Conservation (phyloP, 257 asterid genomes). For the Solanum chiquidenum region DNA sequence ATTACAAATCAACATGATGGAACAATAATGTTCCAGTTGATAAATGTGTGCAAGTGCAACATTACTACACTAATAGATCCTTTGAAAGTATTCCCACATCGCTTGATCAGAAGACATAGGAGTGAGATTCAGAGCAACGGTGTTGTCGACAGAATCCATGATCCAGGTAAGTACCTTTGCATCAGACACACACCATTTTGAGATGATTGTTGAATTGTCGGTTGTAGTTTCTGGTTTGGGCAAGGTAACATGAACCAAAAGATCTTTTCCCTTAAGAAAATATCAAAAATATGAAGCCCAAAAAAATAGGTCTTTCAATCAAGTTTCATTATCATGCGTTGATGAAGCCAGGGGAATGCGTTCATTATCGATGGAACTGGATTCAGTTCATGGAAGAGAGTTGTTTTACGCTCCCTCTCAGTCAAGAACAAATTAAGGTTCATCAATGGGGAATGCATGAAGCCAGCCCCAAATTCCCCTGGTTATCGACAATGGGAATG, state of each 20-base stretch:
- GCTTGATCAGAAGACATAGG: not conserved
- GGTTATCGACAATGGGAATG: not conserved
- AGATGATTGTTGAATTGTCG: not conserved
- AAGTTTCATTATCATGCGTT: too few relatives aligned
- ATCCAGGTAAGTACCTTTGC: not conserved
- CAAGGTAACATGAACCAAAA: not conserved
- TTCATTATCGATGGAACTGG: not conserved
- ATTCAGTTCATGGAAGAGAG: not conserved
- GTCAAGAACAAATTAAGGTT: not conserved
- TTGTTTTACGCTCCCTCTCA: not conserved
- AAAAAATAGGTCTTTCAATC: not conserved
- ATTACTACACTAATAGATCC: not conserved
- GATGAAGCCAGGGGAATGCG: too few relatives aligned
- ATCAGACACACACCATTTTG: not conserved
- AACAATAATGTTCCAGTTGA: too few relatives aligned
- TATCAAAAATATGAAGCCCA: not conserved
- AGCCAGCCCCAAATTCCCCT: not conserved
- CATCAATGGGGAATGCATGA: not conserved
- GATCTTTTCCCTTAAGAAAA: not conserved
- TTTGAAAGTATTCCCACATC: not conserved
- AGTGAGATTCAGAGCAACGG: not conserved
- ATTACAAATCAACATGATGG: too few relatives aligned
- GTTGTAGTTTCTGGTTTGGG: not conserved
- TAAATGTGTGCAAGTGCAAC: not conserved
- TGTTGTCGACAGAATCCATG: not conserved